These are phyloP conservation scores for Crotalaria pallida DNA, from an alignment of 306 rosid genomes.

Conservation along the genomic window DNA sequence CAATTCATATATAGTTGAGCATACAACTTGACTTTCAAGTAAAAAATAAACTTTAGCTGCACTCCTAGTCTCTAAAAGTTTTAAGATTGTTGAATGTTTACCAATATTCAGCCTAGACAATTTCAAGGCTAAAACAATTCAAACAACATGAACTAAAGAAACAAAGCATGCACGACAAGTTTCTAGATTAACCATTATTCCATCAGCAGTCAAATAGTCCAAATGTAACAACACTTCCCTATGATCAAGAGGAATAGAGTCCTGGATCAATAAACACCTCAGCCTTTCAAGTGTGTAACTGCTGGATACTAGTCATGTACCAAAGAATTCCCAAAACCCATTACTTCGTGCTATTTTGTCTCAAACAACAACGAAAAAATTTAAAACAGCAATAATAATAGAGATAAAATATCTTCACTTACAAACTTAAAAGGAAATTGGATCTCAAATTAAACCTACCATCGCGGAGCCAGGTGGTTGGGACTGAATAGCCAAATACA, in stretches of 20 bases:
- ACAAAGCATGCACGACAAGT: constrained; percentile 1
- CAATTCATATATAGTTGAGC: background rate
- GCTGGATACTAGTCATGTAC: no score
- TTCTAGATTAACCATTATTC: background rate
- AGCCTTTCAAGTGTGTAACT: background rate
- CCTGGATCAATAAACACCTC: background rate
- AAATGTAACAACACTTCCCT: background rate
- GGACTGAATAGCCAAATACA: constrained; percentile 94
- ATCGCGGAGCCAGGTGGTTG: constrained; percentile 96
- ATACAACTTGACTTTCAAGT: constrained; percentile 2
- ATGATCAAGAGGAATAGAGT: no score
- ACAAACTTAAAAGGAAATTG: background rate
- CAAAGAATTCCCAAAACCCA: no score
- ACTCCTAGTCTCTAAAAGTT: background rate
- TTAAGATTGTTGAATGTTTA: background rate
- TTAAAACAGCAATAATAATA: background rate
- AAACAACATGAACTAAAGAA: background rate
- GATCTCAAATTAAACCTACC: constrained; percentile 43
- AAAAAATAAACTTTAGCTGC: background rate
- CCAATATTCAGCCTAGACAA: constrained; percentile 7
- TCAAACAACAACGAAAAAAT: background rate
- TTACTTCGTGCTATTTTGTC: no score
- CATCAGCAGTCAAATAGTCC: background rate
- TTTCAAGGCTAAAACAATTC: no score
- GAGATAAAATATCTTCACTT: background rate